Evolutionary conservation across 2,329 filamentous ascomycete species (phyloP), one percentile per base, ranked within the genome.

Genomic region (Colletotrichum aenigma): DNA sequence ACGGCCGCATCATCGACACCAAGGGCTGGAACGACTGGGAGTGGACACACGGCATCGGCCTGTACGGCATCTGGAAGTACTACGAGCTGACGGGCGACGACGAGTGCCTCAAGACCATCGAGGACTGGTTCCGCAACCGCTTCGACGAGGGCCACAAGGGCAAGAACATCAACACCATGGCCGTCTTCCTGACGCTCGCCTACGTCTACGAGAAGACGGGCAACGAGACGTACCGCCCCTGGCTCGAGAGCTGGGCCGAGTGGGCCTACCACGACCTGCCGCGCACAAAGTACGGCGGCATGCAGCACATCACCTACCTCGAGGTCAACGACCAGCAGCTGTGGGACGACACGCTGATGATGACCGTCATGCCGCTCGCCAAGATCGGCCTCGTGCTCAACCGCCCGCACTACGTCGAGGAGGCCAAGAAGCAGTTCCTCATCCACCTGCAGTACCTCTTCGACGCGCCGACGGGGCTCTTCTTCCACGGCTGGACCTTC

Each of bases 321-420:
- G 89, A 91, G 4, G 88, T 90, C 77, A 95, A 96, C 83, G 88
- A 92, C 77, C 89, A 95, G 82, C 93, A 96, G 85, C 88, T 96
- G 26, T 96, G 94, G 94, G 94, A 96, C 79, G 94, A 96, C 82
- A 96, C 94, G 7, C 88, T 96, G 60, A 96, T 96, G 94, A 96
- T 96, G 94, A 96, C 94, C 1, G 94, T 95, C 7, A 86, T 96
- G 84, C 94, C 94, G 2, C 87, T 96, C 21, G 94, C 94, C 21
- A 96, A 96, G 86, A 96, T 96, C 76, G 94, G 94, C 1, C 89
- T 92, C 71, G 86, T 95, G 6, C 88, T 96, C 4, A 87, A 90
- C 76, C 87, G 94, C 2, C 93, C 93, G 0, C 90, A 94, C 78
- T 96, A 96, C 81, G 87, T 96, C 30, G 93, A 92, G 56, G 94